These are phyloP conservation scores for Podaxis sp. DNA, from an alignment of 768 basidiomycete species.

Conservation along the genomic window DNA sequence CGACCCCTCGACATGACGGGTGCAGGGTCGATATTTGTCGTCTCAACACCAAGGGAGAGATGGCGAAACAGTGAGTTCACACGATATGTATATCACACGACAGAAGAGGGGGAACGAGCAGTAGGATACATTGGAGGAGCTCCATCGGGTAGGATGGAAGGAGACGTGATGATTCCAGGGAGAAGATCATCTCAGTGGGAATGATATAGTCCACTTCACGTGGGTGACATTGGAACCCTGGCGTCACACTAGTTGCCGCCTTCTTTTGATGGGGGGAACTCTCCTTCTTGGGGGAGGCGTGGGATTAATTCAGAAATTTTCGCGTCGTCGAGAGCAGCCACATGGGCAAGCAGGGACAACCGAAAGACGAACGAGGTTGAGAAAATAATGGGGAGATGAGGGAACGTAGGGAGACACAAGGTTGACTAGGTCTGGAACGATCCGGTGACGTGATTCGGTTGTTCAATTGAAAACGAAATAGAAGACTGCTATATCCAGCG, in stretches of 20 bases:
- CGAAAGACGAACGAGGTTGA: not conserved
- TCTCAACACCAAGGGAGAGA: not conserved
- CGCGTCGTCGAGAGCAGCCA: not conserved
- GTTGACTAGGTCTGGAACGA: slow-evolving; percentile 8
- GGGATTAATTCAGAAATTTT: not conserved
- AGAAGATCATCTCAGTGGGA: slow-evolving; percentile 7
- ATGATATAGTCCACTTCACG: slow-evolving; percentile 8
- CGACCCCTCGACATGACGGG: not conserved
- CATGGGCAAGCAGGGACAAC: not conserved
- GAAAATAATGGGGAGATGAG: not conserved
- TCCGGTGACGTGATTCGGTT: slow-evolving; percentile 36
- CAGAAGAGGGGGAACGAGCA: not conserved
- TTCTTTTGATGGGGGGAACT: slow-evolving; percentile 14
- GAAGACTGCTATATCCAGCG: slow-evolving; percentile 15
- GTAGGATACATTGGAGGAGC: not conserved
- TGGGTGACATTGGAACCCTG: slow-evolving; percentile 13
- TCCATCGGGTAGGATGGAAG: not conserved
- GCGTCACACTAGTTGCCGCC: slow-evolving; percentile 11
- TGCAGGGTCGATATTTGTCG: not conserved
- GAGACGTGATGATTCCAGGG: not conserved
- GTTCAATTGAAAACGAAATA: slow-evolving; percentile 29
- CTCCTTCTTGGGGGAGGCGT: not conserved
- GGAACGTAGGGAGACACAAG: not conserved
- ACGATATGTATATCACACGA: slow-evolving; percentile 4
- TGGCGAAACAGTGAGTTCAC: not conserved